phyloP scores from a whole-genome alignment of 2,329 filamentous ascomycete genomes.

The Pseudocercospora cruenta region DNA sequence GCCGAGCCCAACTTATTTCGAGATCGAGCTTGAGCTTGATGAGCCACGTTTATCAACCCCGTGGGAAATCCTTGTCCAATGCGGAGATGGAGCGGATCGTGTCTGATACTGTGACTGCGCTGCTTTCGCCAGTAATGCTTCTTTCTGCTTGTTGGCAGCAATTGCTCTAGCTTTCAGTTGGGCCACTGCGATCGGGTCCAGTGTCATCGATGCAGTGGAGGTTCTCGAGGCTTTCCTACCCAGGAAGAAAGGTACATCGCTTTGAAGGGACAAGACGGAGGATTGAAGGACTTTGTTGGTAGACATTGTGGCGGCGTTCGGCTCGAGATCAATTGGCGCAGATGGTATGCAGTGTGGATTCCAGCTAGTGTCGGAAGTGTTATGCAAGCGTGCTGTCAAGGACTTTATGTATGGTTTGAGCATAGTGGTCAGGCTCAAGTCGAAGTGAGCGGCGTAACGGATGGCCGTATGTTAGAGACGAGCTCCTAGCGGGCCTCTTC shows the following conservation, averaged over 20 bases:
- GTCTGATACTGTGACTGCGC: neutral
- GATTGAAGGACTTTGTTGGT: conserved; percentile 12
- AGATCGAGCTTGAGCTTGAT: neutral
- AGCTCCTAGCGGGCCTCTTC: neutral
- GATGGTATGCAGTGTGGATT: neutral
- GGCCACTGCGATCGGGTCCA: conserved; percentile 11
- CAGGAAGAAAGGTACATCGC: conserved; percentile 14
- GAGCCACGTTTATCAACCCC: conserved; percentile 1
- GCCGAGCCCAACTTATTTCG: neutral
- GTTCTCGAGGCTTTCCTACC: conserved; percentile 7
- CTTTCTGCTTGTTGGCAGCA: neutral
- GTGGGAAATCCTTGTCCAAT: conserved; percentile 7
- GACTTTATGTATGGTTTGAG: neutral
- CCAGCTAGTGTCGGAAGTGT: neutral
- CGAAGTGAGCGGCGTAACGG: neutral
- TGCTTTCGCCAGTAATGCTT: neutral
- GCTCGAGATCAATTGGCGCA: neutral
- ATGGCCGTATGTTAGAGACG: neutral
- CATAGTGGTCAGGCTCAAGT: neutral
- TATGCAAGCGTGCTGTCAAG: neutral
- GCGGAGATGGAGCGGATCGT: conserved; percentile 12
- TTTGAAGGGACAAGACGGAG: conserved; percentile 16
- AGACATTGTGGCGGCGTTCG: conserved; percentile 3
- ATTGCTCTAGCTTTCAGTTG: conserved; percentile 14
- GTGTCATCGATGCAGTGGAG: neutral